phyloP scores from a whole-genome alignment of 2,329 filamentous ascomycete species.

The Cordyceps militaris region DNA sequence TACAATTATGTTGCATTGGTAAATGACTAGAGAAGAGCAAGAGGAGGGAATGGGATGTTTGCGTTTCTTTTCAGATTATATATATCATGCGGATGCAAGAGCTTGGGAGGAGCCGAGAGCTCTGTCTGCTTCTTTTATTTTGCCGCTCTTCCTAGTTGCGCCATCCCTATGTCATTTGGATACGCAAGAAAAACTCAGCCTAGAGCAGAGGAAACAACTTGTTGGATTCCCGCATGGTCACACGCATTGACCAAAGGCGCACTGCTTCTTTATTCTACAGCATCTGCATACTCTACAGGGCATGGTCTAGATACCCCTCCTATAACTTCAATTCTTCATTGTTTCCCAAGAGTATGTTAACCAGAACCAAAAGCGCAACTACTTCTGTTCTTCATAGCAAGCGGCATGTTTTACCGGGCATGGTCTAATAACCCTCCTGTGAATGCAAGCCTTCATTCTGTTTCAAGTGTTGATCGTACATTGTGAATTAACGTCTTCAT shows the following conservation, averaged over 20 bases:
- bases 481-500: conserved; percentile 11
- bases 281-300: background rate
- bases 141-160: background rate
- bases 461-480: too few species aligned
- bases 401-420: background rate
- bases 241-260: background rate
- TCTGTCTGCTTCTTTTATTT: background rate
- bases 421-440: background rate
- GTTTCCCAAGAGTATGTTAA: background rate
- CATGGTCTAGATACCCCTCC: background rate
- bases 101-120: background rate
- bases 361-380: too few species aligned
- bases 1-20: background rate
- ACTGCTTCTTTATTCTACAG: background rate
- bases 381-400: background rate
- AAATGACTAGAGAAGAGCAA: background rate
- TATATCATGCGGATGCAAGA: background rate
- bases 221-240: background rate
- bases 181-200: background rate
- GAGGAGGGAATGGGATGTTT: background rate
- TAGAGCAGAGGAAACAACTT: background rate
- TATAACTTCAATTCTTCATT: background rate
- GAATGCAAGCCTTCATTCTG: background rate
- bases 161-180: background rate
- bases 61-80: background rate